Evolutionary conservation across 805 yeast genomes (phyloP).

Genomic region (Tetrapisispora arboricola): DNA sequence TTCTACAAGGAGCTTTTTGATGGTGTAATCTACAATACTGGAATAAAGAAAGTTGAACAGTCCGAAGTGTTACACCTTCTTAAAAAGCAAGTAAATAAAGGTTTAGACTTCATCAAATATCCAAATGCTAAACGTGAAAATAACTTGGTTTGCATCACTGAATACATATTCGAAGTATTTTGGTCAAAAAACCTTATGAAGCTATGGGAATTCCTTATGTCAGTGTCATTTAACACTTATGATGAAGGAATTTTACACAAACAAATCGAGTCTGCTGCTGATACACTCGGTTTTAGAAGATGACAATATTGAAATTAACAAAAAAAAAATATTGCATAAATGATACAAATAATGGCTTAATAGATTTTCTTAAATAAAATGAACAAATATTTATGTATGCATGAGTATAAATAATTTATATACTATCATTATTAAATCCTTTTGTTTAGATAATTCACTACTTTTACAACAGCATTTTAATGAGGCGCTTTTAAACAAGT

Average conservation of each 20-base stretch:
- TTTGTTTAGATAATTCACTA: no score
- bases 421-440: no score
- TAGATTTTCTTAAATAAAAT: not conserved
- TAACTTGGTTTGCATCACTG: constrained; percentile 26
- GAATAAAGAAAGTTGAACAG: not conserved
- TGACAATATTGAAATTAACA: not conserved
- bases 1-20: not conserved
- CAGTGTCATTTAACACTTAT: constrained; percentile 13
- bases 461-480: no score
- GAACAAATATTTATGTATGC: no score
- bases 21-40: not conserved
- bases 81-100: constrained; percentile 23
- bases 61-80: constrained; percentile 8
- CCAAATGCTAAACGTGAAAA: constrained; percentile 28
- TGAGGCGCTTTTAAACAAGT: constrained; percentile 35
- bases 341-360: not conserved
- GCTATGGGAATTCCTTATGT: constrained; percentile 15
- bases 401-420: no score
- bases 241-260: constrained; percentile 18
- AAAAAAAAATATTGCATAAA: not conserved
- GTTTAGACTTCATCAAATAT: constrained; percentile 26
- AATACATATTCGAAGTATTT: constrained; percentile 30
- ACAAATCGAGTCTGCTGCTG: constrained; percentile 22
- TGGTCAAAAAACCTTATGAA: constrained; percentile 27
- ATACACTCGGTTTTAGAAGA: constrained; percentile 17